Conservation (phyloP, 768 basidiomycete species). For the Leccinum arenicola region DNA sequence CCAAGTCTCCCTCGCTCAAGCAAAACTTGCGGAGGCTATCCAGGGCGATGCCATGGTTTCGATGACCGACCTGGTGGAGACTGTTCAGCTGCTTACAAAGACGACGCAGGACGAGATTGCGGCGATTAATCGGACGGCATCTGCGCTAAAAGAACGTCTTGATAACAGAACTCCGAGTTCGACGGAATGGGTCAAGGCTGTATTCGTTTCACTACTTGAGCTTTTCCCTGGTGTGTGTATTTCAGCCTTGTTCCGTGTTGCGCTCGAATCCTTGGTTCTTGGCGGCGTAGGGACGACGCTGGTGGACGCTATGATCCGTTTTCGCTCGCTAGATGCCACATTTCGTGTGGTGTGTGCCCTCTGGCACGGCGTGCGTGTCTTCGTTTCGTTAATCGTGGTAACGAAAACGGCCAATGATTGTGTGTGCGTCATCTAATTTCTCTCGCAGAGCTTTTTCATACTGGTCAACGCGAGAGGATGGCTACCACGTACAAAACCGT, state of each 20-base stretch:
- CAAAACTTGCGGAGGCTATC: conserved; percentile 30
- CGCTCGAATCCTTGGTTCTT: background rate
- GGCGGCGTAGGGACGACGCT: conserved; percentile 10
- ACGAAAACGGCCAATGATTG: conserved; percentile 8
- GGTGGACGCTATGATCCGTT: conserved; percentile 18
- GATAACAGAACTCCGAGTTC: conserved; percentile 10
- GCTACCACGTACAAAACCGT: background rate
- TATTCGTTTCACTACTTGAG: conserved; percentile 11
- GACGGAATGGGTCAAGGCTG: conserved; percentile 22
- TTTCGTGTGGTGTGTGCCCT: conserved; percentile 24
- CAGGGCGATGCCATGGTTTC: conserved; percentile 39
- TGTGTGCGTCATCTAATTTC: conserved; percentile 5
- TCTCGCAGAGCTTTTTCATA: conserved; percentile 34
- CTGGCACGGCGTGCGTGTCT: conserved; percentile 32
- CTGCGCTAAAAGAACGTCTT: conserved; percentile 28
- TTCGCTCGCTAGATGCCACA: conserved; percentile 26
- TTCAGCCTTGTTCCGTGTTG: background rate
- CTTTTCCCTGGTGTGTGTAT: conserved; percentile 27
- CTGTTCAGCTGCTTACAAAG: conserved; percentile 37
- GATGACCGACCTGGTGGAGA: conserved; percentile 34
- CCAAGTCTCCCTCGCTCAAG: conserved; percentile 30
- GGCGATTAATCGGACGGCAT: conserved; percentile 46
- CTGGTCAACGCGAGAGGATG: conserved; percentile 32
- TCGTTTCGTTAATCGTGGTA: conserved; percentile 44
- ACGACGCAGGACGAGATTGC: conserved; percentile 43